Conservation (phyloP, 306 rosid species). For the Rosa rugosa region DNA sequence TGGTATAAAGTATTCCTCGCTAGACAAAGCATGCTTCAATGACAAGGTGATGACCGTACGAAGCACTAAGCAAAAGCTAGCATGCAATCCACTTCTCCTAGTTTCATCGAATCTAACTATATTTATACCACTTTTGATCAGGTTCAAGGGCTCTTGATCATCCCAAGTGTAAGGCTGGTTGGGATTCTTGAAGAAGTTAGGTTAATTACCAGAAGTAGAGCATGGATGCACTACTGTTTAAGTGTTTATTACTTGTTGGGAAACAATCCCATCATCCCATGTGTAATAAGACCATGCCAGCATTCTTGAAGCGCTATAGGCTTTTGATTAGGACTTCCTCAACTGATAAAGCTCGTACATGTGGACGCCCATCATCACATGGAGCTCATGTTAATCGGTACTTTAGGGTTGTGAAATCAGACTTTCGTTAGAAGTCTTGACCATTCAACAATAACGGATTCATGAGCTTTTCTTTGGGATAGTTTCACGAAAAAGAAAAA, state of each 20-base stretch:
- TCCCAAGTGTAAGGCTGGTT: not conserved
- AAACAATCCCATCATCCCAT: constrained; percentile 23
- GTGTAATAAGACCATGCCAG: constrained; percentile 10
- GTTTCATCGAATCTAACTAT: not conserved
- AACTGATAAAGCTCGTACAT: constrained; percentile 21
- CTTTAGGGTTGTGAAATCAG: not conserved
- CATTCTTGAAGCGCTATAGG: constrained; percentile 22
- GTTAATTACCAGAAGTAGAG: not conserved
- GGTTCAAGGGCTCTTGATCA: not conserved
- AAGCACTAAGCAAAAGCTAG: constrained; percentile 38
- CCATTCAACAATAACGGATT: not conserved
- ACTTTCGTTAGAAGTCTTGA: not conserved
- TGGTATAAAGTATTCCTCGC: not conserved
- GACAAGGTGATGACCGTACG: constrained; percentile 17
- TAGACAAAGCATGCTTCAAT: not conserved
- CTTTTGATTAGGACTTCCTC: constrained; percentile 38
- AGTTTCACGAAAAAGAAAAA: not conserved
- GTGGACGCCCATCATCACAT: constrained; percentile 40
- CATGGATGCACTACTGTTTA: not conserved
- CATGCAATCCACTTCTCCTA: constrained; percentile 24
- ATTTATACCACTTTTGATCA: constrained; percentile 8
- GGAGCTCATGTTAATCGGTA: constrained; percentile 26
- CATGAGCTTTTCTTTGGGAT: not conserved
- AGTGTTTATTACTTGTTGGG: constrained; percentile 8
- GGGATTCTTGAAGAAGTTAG: not conserved